Percentiles rank a stretch among this genome's conserved stretches.
Evolutionary conservation across 331 rosid species (phyloP).

Genomic region (Stylosanthes scabra): DNA sequence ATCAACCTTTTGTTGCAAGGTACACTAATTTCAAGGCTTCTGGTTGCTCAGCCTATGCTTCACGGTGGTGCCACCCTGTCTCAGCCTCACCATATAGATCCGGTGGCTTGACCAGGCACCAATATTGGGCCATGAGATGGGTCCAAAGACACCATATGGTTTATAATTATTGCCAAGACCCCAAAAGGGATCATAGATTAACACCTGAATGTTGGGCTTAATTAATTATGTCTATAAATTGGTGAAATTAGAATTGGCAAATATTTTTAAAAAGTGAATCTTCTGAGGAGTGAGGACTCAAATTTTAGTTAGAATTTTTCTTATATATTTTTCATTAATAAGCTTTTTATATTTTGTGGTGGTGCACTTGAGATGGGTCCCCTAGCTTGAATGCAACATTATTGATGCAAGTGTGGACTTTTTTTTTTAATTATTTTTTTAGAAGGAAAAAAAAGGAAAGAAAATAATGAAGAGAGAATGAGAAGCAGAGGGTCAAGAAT

Average conservation of each 20-base stretch:
- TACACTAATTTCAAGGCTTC: slow-evolving; percentile 76
- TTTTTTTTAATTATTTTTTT: no score
- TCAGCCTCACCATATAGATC: slow-evolving; percentile 80
- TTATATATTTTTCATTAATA: no score
- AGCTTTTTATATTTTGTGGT: neutral
- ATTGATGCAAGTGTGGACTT: no score
- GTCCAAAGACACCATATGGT: slow-evolving; percentile 83
- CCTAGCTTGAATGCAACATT: slow-evolving; percentile 28
- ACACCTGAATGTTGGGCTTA: slow-evolving; percentile 88
- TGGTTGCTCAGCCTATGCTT: slow-evolving; percentile 84
- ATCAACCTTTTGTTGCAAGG: slow-evolving; percentile 87
- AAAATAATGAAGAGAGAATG: no score
- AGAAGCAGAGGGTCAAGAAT: neutral
- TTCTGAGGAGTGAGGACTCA: no score
- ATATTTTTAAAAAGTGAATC: no score
- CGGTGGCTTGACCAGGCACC: slow-evolving; percentile 77
- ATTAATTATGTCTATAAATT: neutral
- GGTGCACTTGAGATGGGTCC: slow-evolving; percentile 27
- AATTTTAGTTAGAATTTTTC: no score
- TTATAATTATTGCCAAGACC: slow-evolving; percentile 84
- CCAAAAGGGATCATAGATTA: slow-evolving; percentile 77
- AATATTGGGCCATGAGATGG: slow-evolving; percentile 78
- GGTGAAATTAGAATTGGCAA: no score
- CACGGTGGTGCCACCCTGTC: slow-evolving; percentile 69
- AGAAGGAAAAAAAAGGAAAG: no score